Percentiles rank a stretch among this genome's conserved stretches.
Conservation (phyloP, 2,329 filamentous ascomycete species). For the Aspergillus sp. region DNA sequence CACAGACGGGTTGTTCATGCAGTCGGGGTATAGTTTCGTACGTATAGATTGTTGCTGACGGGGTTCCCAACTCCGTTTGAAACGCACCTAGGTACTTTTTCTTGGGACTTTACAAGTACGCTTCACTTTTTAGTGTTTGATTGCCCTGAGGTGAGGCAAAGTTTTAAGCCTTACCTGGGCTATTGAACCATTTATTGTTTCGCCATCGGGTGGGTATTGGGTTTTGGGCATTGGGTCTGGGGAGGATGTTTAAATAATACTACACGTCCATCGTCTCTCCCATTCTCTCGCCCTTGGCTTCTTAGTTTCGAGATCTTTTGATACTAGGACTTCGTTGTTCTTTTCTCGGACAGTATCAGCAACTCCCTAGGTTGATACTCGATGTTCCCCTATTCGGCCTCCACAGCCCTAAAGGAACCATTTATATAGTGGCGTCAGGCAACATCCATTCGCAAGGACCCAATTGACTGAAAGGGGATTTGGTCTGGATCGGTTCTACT, state of each 20-base stretch:
- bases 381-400: no score
- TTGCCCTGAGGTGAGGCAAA: neutral
- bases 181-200: constrained; percentile 16
- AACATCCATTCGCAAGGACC: no score
- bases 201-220: neutral
- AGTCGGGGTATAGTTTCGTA: no score
- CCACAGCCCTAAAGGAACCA: no score
- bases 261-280: neutral
- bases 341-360: neutral
- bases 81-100: neutral
- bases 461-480: neutral
- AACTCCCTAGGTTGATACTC: no score
- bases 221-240: neutral
- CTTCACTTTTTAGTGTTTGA: no score
- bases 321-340: neutral
- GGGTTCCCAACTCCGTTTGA: neutral
- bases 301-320: no score
- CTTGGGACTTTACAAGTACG: no score
- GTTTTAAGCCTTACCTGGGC: constrained; percentile 16
- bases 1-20: no score
- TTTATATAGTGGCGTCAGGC: no score
- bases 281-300: neutral
- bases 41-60: no score
- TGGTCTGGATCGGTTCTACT: neutral
- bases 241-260: neutral